Percentiles rank a stretch among this genome's conserved stretches.
Evolutionary conservation across 202 grass and related monocot species (phyloP).

Genomic region (Dendrocalamus latiflorus): DNA sequence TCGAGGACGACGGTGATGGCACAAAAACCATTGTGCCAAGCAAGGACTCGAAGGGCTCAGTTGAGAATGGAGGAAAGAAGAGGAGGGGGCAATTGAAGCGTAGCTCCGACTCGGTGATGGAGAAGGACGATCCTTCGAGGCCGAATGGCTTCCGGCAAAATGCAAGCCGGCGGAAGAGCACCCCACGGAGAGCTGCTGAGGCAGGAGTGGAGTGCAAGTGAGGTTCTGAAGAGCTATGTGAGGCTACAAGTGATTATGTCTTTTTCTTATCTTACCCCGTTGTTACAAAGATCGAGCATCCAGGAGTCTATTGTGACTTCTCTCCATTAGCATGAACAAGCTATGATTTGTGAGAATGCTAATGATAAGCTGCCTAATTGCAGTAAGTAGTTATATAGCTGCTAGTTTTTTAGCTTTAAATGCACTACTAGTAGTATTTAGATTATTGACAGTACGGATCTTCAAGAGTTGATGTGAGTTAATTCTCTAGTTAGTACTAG

Average conservation of each 20-base stretch:
- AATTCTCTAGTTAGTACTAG: neutral
- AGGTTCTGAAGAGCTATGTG: conserved; percentile 5
- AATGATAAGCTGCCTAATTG: conserved; percentile 19
- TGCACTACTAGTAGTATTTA: conserved; percentile 5
- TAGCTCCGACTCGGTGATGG: neutral
- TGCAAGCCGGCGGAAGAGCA: conserved; percentile 83
- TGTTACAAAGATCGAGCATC: conserved; percentile 5
- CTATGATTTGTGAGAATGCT: neutral
- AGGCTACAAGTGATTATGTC: neutral
- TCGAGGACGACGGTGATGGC: conserved; percentile 33
- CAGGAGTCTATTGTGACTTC: neutral
- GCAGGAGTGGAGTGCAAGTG: conserved; percentile 60
- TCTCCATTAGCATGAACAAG: neutral
- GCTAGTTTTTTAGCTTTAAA: neutral
- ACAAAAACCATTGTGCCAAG: neutral
- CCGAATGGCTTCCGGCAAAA: conserved; percentile 63
- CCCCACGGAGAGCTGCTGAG: conserved; percentile 78
- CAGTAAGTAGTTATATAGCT: neutral
- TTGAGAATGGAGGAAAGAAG: conserved; percentile 48
- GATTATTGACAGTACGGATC: neutral
- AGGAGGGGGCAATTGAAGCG: conserved; percentile 38
- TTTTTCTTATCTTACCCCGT: neutral
- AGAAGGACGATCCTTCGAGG: conserved; percentile 17
- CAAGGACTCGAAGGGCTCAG: conserved; percentile 13
- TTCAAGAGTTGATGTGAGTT: neutral